Evolutionary conservation across 352 stramenopile species (phyloP), one percentile per base, ranked within the genome.

Genomic region (Globisporangium nagaii): DNA sequence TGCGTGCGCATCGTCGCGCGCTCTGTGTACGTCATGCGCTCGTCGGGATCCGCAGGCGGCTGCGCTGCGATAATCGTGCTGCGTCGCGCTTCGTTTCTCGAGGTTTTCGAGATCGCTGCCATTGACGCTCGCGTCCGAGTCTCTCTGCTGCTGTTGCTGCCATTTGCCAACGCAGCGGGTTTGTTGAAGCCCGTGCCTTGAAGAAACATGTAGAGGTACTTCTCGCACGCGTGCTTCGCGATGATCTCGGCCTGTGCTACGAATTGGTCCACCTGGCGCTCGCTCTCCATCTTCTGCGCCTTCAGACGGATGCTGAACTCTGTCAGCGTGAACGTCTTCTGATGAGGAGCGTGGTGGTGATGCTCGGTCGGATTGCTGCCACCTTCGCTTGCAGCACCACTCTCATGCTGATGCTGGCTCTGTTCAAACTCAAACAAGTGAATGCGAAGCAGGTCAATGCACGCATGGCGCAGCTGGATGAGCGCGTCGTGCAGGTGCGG

Each of bases 1-100:
- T 98, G 88, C 0, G 81, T 90, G 13, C 87, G 81, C 69, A 98
- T 90, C 0, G 83, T 90, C 6, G 93, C 90, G 3, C 91, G 77
- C 51, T 98, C 92, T n/a, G 95, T 98, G 62, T 97, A 98, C 3
- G 88, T 97, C 86, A 98, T 97, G n/a, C 65, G 61, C 46, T 70
- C 78, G 22, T 76, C 63, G 4, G 62, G 47, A 19, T 70, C 58
- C 9, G 67, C 40, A 13, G 37, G 60, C 11, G 50, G 58, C 49
- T 46, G 22, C 1, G 56, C 40, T 20, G 56, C 56, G 19, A 62
- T 44, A 19, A 65, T 68, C 5, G 55, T 64, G 28, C 62, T 63
- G 24, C 43, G 27, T 19, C 27, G 28, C 35, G 45, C 41, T 53
- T 63, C 20, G 2, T 58, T 64, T 28, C 52, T 66, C 28, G n/a